Conservation (phyloP, 202 grass and related monocot genomes). For the Tripidium arundinaceum region DNA sequence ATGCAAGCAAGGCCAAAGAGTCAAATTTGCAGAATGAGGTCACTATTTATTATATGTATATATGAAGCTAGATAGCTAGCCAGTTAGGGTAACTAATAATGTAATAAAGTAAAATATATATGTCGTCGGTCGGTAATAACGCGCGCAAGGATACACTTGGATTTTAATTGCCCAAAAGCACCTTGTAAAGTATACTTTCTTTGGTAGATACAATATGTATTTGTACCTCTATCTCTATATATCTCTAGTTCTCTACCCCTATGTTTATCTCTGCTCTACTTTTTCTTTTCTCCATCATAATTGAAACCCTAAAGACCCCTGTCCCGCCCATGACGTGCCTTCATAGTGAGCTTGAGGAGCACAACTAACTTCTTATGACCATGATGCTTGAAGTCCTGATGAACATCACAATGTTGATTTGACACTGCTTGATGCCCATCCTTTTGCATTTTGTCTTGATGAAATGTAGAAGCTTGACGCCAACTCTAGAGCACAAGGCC, state of each 20-base stretch:
- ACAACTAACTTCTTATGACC: neutral
- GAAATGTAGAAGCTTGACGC: too few relatives aligned
- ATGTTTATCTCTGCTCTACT: too few relatives aligned
- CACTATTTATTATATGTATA: neutral
- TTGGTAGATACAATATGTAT: too few relatives aligned
- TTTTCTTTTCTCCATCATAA: too few relatives aligned
- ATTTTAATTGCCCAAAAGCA: slow-evolving; percentile 9
- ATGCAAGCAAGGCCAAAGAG: neutral
- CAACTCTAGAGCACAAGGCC: too few relatives aligned
- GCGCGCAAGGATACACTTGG: neutral
- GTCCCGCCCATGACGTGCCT: neutral
- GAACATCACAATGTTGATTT: too few relatives aligned
- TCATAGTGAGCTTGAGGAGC: neutral
- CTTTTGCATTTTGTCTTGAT: too few relatives aligned
- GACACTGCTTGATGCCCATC: too few relatives aligned
- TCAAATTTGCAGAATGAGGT: slow-evolving; percentile 12
- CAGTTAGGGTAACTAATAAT: neutral
- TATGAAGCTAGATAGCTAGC: neutral
- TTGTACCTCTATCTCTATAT: too few relatives aligned
- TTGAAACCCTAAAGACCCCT: too few relatives aligned
- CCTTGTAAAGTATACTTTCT: too few relatives aligned
- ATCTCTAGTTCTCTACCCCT: too few relatives aligned
- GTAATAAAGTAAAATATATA: neutral
- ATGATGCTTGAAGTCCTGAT: neutral
- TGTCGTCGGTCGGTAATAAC: neutral